These are phyloP conservation scores for Evansstolkia leycettana DNA, from an alignment of 495 filamentous ascomycete genomes.

Conservation along the genomic window DNA sequence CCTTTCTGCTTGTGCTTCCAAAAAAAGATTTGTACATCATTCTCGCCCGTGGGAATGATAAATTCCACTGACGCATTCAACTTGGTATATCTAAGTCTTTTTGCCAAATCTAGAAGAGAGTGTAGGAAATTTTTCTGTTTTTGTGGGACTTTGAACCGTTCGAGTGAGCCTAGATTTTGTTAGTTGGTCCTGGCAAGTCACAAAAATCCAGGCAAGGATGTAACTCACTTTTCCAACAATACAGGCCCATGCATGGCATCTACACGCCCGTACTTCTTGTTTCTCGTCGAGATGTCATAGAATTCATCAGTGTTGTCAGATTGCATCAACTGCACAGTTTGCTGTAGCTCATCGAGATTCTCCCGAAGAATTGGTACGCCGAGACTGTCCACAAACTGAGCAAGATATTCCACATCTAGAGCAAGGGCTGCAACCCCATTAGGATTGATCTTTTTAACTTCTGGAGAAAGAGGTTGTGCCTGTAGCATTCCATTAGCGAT, in stretches of 20 bases:
- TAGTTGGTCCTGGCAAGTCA: too few species aligned
- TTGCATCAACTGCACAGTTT: conserved; percentile 79
- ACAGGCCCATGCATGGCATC: conserved; percentile 76
- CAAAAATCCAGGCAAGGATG: background rate
- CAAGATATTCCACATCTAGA: conserved; percentile 70
- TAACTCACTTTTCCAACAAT: conserved; percentile 71
- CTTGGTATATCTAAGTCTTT: conserved; percentile 32
- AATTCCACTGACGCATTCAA: too few species aligned
- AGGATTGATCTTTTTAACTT: conserved; percentile 74
- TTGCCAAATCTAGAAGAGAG: conserved; percentile 64
- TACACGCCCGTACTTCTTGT: conserved; percentile 90
- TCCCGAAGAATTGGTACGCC: conserved; percentile 68
- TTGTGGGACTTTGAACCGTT: conserved; percentile 44
- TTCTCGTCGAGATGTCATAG: conserved; percentile 74
- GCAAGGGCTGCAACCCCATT: conserved; percentile 71
- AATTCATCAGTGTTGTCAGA: conserved; percentile 87
- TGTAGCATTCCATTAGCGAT: conserved; percentile 17
- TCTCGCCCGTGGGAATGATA: too few species aligned
- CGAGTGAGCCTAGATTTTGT: conserved; percentile 48
- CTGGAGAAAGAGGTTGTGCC: conserved; percentile 69
- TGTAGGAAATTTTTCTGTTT: conserved; percentile 51
- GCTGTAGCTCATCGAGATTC: conserved; percentile 83
- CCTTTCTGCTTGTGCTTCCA: too few species aligned
- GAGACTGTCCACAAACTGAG: conserved; percentile 73
- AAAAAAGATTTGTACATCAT: too few species aligned